Conservation (phyloP, 2,329 filamentous ascomycete genomes). For the Fusarium lateritium region DNA sequence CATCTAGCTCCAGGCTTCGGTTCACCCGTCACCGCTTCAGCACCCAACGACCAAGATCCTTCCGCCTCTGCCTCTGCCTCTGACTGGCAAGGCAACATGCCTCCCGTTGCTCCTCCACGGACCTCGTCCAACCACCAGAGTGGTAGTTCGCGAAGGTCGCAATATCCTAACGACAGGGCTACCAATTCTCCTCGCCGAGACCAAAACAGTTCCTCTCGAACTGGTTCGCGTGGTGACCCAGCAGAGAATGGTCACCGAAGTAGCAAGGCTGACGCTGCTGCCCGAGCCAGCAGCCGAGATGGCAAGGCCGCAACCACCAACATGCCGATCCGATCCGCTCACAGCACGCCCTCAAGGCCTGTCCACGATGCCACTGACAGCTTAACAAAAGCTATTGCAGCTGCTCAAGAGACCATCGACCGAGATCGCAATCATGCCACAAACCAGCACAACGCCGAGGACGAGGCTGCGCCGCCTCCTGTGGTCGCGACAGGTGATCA, state of each 20-base stretch:
- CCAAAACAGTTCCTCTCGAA: conserved; percentile 55
- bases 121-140: conserved; percentile 78
- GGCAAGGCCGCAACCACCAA: conserved; percentile 55
- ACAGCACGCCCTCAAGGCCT: conserved; percentile 65
- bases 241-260: conserved; percentile 52
- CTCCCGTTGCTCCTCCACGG: conserved; percentile 82
- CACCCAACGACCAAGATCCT: conserved; percentile 58
- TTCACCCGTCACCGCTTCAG: conserved; percentile 62
- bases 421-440: conserved; percentile 49
- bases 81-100: conserved; percentile 72
- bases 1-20: conserved; percentile 62
- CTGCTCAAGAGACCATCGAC: conserved; percentile 52
- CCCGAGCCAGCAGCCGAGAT: conserved; percentile 59
- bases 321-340: conserved; percentile 63
- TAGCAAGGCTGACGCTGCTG: conserved; percentile 57
- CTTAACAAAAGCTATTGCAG: conserved; percentile 77
- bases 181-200: conserved; percentile 60
- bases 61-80: conserved; percentile 57
- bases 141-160: conserved; percentile 61
- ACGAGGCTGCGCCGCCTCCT: conserved; percentile 63
- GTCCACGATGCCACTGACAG: conserved; percentile 85
- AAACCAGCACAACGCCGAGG: conserved; percentile 50
- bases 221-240: conserved; percentile 53
- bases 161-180: conserved; percentile 62
- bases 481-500: conserved; percentile 60